Percentiles rank a stretch among this genome's conserved stretches.
phyloP scores from a whole-genome alignment of 1,139 yeast genomes.

The Yamadazyma trypodendri region DNA sequence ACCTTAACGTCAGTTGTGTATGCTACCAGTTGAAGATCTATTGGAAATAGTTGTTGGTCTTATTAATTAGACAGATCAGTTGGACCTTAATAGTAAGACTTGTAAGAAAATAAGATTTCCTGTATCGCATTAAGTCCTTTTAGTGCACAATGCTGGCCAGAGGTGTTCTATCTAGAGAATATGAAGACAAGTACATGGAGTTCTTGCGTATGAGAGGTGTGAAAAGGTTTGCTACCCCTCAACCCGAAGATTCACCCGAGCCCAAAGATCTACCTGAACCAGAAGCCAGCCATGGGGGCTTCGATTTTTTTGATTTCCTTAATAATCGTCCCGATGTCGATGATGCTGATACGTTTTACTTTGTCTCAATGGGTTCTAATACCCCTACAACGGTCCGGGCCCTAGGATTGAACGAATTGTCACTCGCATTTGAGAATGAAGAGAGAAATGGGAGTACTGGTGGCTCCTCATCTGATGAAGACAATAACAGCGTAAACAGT shows the following conservation, averaged over 20 bases:
- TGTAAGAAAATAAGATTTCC: too few relatives aligned
- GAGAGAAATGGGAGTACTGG: background rate
- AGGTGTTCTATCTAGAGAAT: too few relatives aligned
- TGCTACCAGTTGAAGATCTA: too few relatives aligned
- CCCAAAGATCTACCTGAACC: slow-evolving; percentile 4
- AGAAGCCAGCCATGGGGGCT: background rate
- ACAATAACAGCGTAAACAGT: background rate
- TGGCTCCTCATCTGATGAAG: background rate
- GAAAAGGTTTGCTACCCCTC: slow-evolving; percentile 3
- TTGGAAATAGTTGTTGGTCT: too few relatives aligned
- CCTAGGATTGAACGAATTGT: background rate
- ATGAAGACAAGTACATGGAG: slow-evolving; percentile 4
- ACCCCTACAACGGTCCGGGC: background rate
- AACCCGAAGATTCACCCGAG: slow-evolving; percentile 3
- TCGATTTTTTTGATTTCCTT: slow-evolving; percentile 15
- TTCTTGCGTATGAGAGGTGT: slow-evolving; percentile 7
- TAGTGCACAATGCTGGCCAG: too few relatives aligned
- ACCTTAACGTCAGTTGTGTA: too few relatives aligned
- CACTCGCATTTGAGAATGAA: too few relatives aligned
- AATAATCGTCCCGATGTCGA: slow-evolving; percentile 13
- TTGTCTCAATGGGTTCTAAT: background rate
- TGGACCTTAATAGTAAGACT: too few relatives aligned
- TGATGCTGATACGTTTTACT: slow-evolving; percentile 29
- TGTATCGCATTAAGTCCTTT: too few relatives aligned
- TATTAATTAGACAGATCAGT: background rate